Evolutionary conservation across 2,329 filamentous ascomycete species (phyloP), one percentile per base, ranked within the genome.

Genomic region (Ophiosphaerella narmari): DNA sequence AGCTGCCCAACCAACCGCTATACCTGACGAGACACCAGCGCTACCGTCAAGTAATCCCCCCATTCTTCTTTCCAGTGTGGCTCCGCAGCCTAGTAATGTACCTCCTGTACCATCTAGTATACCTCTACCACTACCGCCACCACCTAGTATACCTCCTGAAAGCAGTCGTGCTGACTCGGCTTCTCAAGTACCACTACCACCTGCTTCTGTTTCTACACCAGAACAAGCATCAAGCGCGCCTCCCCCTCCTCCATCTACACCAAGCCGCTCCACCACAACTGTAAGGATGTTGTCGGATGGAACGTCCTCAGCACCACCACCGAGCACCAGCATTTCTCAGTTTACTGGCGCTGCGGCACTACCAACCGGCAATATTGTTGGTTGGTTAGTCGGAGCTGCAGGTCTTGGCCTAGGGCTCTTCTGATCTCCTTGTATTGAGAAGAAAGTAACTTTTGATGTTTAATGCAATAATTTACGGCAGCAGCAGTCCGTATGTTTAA

Each of bases 391-490:
- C 39, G 64, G 65, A 16, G 64, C 62, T 13, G 63, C 61, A 6
- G 65, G 62, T 12, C 7, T 68, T 21, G 65, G 65, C 3, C 18
- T 67, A 7, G 64, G 63, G 1, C 51, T 65, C 21, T 46, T 68
- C 32, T 67, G 50, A 50, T 13, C 8, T 42, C 12, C 18, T 13
- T 37, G 2, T 16, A 14, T 14, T 13, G 16, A 5, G 26, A 14
- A 33, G 24, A 38, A 23, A 29, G 39, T 43, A 39, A 40, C n/a
- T 33, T 39, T 18, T 35, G 21, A 53, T 45, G 50, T 47, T 52
- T 48, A 52, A 52, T 47, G 40, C 24, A 26, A 44, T 52, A 48
- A 52, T 48, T 39, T 24, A 39, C 31, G 36, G 40, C 12, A 23
- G n/a, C 40, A 32, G 13, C 33, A n/a, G 14, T 42, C 13, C 47